Conservation (phyloP, 768 basidiomycete genomes). For the Auriculariales sp. region DNA sequence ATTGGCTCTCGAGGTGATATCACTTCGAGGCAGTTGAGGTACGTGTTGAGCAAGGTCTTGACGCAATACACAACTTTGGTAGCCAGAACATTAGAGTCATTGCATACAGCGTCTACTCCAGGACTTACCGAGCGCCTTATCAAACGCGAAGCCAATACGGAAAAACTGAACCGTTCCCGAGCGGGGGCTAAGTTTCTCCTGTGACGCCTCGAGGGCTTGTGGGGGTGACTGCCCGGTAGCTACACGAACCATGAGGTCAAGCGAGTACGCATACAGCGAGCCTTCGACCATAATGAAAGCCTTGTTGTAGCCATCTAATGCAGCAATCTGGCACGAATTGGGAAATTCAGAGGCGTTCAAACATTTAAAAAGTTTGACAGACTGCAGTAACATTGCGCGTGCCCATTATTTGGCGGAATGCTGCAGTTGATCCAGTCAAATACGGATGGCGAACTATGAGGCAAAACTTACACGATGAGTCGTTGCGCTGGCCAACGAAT, state of each 20-base stretch:
- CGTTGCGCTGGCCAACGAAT: slow-evolving; percentile 43
- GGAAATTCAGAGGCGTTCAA: slow-evolving; percentile 12
- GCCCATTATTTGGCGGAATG: slow-evolving; percentile 40
- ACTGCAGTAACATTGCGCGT: neutral
- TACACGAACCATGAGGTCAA: slow-evolving; percentile 53
- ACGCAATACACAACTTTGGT: slow-evolving; percentile 1
- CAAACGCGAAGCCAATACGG: slow-evolving; percentile 36
- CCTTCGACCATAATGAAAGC: slow-evolving; percentile 51
- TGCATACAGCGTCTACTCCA: too few relatives aligned
- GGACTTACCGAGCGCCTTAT: slow-evolving; percentile 42
- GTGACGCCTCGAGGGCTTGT: slow-evolving; percentile 36
- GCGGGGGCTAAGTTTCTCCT: slow-evolving; percentile 45
- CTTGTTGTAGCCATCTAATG: slow-evolving; percentile 46
- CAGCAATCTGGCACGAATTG: slow-evolving; percentile 39
- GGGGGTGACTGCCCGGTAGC: slow-evolving; percentile 32
- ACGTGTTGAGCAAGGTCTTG: neutral
- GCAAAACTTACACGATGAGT: slow-evolving; percentile 29
- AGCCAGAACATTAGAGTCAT: too few relatives aligned
- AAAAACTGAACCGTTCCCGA: slow-evolving; percentile 47
- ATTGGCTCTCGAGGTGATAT: slow-evolving; percentile 52
- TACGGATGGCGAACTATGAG: neutral
- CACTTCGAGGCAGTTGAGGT: slow-evolving; percentile 26
- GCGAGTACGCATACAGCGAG: slow-evolving; percentile 47
- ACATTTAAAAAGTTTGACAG: neutral
- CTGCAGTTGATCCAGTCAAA: slow-evolving; percentile 20